A percentile compares a stretch with the other conserved stretches of the same genome.
Evolutionary conservation across 306 rosid species (phyloP).

Genomic region (Delonix regia): DNA sequence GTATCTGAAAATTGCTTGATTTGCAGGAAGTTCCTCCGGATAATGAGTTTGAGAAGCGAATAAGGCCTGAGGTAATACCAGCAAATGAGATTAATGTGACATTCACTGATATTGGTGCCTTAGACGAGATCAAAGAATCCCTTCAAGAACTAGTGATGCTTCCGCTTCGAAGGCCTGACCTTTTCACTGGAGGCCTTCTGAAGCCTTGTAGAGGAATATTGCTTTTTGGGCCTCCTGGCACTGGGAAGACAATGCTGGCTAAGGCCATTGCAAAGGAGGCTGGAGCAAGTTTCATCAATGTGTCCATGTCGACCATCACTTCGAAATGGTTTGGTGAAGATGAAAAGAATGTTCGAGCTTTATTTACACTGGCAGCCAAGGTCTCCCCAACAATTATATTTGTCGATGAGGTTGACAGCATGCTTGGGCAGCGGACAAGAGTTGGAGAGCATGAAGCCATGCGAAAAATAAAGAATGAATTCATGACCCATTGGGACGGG

Average conservation of each 20-base stretch:
- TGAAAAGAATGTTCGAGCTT: constrained; percentile 94
- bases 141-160: constrained; percentile 99
- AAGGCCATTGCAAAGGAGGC: constrained; percentile 98
- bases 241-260: constrained; percentile 98
- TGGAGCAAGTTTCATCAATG: constrained; percentile 97
- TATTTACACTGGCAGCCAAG: constrained; percentile 89
- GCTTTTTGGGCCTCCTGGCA: constrained; percentile 94
- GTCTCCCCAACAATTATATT: constrained; percentile 96
- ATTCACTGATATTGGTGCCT: constrained; percentile 88
- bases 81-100: constrained; percentile 78
- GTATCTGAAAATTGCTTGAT: constrained; percentile 19
- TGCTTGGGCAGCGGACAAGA: constrained; percentile 96
- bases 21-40: constrained; percentile 79
- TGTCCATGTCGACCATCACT: constrained; percentile 97
- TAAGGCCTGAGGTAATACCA: constrained; percentile 94
- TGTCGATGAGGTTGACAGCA: constrained; percentile 98
- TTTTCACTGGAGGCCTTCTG: constrained; percentile 89
- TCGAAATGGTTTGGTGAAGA: constrained; percentile 99
- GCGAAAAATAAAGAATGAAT: constrained; percentile 97
- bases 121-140: constrained; percentile 87
- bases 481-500: constrained; percentile 96
- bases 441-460: constrained; percentile 98
- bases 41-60: constrained; percentile 94
- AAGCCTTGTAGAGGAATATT: constrained; percentile 96
- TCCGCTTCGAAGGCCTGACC: constrained; percentile 91